Percentiles rank a stretch among this genome's conserved stretches.
phyloP scores from a whole-genome alignment of 1,284 basidiomycete genomes.

The Xerocomus amazonicus region DNA sequence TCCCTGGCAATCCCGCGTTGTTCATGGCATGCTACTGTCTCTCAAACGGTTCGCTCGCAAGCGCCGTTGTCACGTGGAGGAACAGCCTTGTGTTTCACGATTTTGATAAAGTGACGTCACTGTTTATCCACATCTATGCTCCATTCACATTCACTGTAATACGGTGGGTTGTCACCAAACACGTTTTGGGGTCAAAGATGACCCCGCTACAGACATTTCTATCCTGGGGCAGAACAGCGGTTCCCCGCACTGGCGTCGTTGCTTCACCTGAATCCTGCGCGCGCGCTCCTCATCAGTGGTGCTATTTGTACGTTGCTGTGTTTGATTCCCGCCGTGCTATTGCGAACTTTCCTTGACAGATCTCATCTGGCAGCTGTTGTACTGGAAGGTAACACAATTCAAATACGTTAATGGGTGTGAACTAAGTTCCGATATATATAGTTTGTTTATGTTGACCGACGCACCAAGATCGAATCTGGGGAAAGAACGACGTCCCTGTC shows the following conservation, averaged over 20 bases:
- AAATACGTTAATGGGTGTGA: background rate
- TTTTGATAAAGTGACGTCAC: slow-evolving; percentile 86
- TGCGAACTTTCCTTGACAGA: slow-evolving; percentile 44
- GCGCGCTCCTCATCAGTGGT: slow-evolving; percentile 65
- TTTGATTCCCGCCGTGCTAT: slow-evolving; percentile 17
- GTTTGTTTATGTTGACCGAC: slow-evolving; percentile 82
- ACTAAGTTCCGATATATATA: slow-evolving; percentile 27
- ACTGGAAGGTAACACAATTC: slow-evolving; percentile 69
- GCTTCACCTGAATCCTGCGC: slow-evolving; percentile 57
- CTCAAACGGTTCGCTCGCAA: slow-evolving; percentile 85
- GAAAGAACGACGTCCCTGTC: slow-evolving; percentile 84
- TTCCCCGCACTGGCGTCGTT: slow-evolving; percentile 79
- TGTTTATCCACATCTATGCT: slow-evolving; percentile 89
- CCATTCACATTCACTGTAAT: slow-evolving; percentile 87
- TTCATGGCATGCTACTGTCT: slow-evolving; percentile 88
- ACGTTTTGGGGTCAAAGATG: slow-evolving; percentile 1
- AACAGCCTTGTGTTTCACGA: slow-evolving; percentile 97
- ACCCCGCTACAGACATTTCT: slow-evolving; percentile 64
- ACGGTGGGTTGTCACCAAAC: slow-evolving; percentile 47
- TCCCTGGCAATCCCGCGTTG: slow-evolving; percentile 68
- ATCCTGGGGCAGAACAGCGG: slow-evolving; percentile 66
- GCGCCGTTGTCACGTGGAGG: slow-evolving; percentile 93
- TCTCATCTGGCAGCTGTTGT: slow-evolving; percentile 82
- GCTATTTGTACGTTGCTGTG: slow-evolving; percentile 57
- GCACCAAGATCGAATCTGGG: slow-evolving; percentile 83